These are phyloP conservation scores for Cyamopsis tetragonoloba DNA, from an alignment of 306 rosid species.

Conservation along the genomic window DNA sequence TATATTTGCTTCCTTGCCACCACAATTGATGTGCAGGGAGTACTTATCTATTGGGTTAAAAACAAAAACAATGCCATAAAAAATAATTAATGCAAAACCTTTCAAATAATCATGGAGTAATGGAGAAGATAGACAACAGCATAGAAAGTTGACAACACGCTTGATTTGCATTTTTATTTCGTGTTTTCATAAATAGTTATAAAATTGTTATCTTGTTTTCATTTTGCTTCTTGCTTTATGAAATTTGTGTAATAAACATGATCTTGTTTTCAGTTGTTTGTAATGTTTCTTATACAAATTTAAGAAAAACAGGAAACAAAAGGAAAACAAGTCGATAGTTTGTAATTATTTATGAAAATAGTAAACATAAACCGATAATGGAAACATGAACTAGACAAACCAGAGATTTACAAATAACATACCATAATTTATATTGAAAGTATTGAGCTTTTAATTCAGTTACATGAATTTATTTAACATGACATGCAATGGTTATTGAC, in stretches of 20 bases:
- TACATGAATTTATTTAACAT: not conserved
- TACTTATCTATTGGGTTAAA: conserved; percentile 47
- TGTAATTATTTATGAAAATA: too few species aligned
- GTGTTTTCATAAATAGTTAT: too few species aligned
- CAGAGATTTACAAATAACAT: not conserved
- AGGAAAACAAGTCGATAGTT: too few species aligned
- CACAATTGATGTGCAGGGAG: conserved; percentile 77
- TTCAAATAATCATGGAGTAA: not conserved
- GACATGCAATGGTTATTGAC: not conserved
- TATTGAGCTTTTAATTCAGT: not conserved
- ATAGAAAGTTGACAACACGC: not conserved
- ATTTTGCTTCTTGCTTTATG: too few species aligned
- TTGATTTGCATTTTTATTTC: too few species aligned
- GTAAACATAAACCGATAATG: too few species aligned
- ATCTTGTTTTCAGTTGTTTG: too few species aligned
- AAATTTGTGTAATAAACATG: too few species aligned
- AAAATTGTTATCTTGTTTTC: too few species aligned
- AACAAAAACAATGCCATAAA: conserved; percentile 6
- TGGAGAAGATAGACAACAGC: not conserved
- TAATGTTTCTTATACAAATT: too few species aligned
- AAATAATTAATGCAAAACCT: not conserved
- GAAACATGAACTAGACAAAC: too few species aligned
- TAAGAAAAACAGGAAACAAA: too few species aligned
- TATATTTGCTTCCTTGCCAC: conserved; percentile 65
- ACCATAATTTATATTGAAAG: not conserved